Percentiles rank a stretch among this genome's conserved stretches.
phyloP scores from a whole-genome alignment of 164 flowering plant species.

The Piper betle region DNA sequence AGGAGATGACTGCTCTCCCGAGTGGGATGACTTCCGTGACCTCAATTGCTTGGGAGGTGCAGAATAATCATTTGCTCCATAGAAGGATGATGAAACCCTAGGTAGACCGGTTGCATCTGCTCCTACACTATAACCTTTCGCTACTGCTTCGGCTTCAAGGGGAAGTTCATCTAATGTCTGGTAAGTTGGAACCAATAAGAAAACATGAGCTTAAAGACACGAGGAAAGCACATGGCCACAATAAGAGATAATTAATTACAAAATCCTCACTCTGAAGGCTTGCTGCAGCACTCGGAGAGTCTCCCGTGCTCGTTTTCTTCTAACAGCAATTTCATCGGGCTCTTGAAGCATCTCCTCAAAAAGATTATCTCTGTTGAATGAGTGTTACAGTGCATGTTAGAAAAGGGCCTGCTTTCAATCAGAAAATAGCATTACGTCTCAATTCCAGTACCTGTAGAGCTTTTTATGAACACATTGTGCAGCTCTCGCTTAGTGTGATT shows the following conservation, averaged over 20 bases:
- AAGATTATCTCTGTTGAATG: conserved; percentile 80
- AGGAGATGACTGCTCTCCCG: conserved; percentile 66
- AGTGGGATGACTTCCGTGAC: conserved; percentile 74
- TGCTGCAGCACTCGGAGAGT: background rate
- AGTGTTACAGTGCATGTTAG: conserved; percentile 49
- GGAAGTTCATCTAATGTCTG: conserved; percentile 94
- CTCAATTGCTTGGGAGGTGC: conserved; percentile 55
- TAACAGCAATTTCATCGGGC: conserved; percentile 79
- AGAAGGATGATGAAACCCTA: conserved; percentile 39
- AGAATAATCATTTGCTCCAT: conserved; percentile 40
- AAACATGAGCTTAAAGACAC: background rate
- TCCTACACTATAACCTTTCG: conserved; percentile 59
- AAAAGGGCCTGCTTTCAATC: background rate
- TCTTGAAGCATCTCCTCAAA: conserved; percentile 27
- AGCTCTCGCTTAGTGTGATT: conserved; percentile 89
- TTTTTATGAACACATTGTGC: conserved; percentile 92
- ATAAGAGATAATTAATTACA: background rate
- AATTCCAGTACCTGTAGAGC: conserved; percentile 62
- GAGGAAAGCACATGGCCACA: background rate
- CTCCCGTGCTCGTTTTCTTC: conserved; percentile 34
- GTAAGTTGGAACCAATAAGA: conserved; percentile 5
- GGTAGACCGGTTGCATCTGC: conserved; percentile 83
- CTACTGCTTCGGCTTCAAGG: conserved; percentile 70
- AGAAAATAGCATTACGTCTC: background rate
- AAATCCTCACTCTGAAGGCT: conserved; percentile 63